Evolutionary conservation across 768 basidiomycete genomes (phyloP).

Genomic region (Sarcomyxa edulis): DNA sequence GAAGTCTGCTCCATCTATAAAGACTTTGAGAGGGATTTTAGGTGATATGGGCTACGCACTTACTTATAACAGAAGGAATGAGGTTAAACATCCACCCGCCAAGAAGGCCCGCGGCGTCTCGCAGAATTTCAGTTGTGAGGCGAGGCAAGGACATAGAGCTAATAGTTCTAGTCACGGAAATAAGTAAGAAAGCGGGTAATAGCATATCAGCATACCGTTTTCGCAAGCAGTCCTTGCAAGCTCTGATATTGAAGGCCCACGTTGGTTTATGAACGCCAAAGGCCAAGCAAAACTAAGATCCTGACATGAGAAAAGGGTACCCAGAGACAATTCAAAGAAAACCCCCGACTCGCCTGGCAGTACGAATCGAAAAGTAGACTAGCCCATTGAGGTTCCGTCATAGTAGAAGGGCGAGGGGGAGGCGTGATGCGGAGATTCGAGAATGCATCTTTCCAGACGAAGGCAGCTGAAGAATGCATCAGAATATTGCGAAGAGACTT

Average conservation of each 20-base stretch:
- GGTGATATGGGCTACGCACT: too few relatives aligned
- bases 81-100: background rate
- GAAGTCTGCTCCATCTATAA: too few relatives aligned
- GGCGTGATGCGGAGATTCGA: constrained; percentile 30
- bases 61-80: background rate
- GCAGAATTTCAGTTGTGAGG: background rate
- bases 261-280: constrained; percentile 8
- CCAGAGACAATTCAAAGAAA: background rate
- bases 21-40: too few relatives aligned
- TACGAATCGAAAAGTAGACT: constrained; percentile 47
- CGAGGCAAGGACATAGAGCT: background rate
- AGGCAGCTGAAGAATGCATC: constrained; percentile 37
- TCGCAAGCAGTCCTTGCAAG: constrained; percentile 13
- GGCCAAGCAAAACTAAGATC: constrained; percentile 6
- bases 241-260: constrained; percentile 11
- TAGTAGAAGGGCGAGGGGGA: constrained; percentile 40
- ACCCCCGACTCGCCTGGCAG: constrained; percentile 32
- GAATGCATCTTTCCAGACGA: constrained; percentile 45
- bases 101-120: background rate
- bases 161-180: constrained; percentile 1
- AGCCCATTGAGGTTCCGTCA: constrained; percentile 47
- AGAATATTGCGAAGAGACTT: constrained; percentile 45
- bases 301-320: background rate
- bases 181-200: too few relatives aligned
- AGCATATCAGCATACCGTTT: constrained; percentile 11